Evolutionary conservation across 768 basidiomycete species (phyloP).

Genomic region (Tricholomella constricta): DNA sequence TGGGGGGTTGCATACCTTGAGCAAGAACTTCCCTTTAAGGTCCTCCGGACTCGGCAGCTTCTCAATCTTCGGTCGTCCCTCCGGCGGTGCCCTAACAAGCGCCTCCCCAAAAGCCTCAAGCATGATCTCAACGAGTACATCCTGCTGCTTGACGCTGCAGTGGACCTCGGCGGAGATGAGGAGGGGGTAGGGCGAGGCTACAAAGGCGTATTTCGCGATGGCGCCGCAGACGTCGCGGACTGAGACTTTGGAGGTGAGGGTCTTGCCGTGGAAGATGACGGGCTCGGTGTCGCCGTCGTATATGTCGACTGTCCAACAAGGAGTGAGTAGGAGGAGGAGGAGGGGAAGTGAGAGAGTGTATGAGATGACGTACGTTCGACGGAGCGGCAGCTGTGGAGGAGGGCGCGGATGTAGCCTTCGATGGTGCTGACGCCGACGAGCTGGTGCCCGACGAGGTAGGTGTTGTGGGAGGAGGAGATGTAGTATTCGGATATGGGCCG

Average conservation of each 20-base stretch:
- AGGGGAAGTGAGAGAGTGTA: background rate
- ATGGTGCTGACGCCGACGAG: constrained; percentile 86
- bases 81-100: constrained; percentile 40
- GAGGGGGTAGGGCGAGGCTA: constrained; percentile 87
- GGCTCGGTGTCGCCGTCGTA: constrained; percentile 89
- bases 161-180: constrained; percentile 94
- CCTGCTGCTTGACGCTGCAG: constrained; percentile 78
- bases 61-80: constrained; percentile 48
- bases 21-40: constrained; percentile 72
- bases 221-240: constrained; percentile 81
- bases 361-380: constrained; percentile 73
- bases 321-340: too few species aligned
- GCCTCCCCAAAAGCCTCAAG: constrained; percentile 46
- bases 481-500: constrained; percentile 85
- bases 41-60: constrained; percentile 83
- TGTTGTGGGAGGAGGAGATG: constrained; percentile 91
- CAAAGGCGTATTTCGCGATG: constrained; percentile 87
- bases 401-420: constrained; percentile 90
- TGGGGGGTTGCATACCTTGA: constrained; percentile 83
- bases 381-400: constrained; percentile 88
- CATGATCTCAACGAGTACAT: constrained; percentile 77
- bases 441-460: constrained; percentile 86
- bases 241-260: constrained; percentile 81
- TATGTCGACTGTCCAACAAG: constrained; percentile 70
- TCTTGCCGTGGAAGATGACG: constrained; percentile 86